Percentiles rank a stretch among this genome's conserved stretches.
These are phyloP conservation scores for Gossypioides kirkii DNA, from an alignment of 345 rosid species.

Conservation along the genomic window DNA sequence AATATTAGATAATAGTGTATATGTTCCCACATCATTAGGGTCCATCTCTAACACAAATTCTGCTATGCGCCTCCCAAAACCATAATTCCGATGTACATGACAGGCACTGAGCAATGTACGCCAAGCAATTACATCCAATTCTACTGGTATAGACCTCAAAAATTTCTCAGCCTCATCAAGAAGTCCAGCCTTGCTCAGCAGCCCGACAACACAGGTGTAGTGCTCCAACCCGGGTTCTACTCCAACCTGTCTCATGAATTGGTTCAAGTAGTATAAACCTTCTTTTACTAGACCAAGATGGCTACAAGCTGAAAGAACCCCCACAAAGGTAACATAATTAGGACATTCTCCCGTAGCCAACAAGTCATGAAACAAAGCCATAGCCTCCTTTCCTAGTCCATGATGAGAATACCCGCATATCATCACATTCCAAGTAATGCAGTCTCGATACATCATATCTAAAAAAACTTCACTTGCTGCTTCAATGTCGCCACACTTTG, in stretches of 20 bases:
- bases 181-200: conserved; percentile 66
- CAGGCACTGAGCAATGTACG: conserved; percentile 68
- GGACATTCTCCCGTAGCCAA: conserved; percentile 46
- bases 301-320: conserved; percentile 75
- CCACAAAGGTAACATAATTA: conserved; percentile 66
- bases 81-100: conserved; percentile 51
- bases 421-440: conserved; percentile 64
- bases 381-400: conserved; percentile 64
- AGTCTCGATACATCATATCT: conserved; percentile 33
- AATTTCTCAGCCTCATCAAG: conserved; percentile 54
- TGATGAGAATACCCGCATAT: conserved; percentile 77
- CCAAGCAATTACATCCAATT: conserved; percentile 83
- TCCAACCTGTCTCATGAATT: conserved; percentile 47
- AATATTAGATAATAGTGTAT: conserved; percentile 49
- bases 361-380: conserved; percentile 53
- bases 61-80: conserved; percentile 55
- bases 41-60: conserved; percentile 39
- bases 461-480: conserved; percentile 48
- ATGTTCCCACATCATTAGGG: conserved; percentile 66
- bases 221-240: conserved; percentile 69
- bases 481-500: conserved; percentile 54
- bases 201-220: conserved; percentile 70
- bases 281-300: conserved; percentile 54
- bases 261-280: conserved; percentile 54
- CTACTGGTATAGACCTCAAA: conserved; percentile 57